Conservation (phyloP, 2,329 filamentous ascomycete genomes). For the Fusarium begoniae region DNA sequence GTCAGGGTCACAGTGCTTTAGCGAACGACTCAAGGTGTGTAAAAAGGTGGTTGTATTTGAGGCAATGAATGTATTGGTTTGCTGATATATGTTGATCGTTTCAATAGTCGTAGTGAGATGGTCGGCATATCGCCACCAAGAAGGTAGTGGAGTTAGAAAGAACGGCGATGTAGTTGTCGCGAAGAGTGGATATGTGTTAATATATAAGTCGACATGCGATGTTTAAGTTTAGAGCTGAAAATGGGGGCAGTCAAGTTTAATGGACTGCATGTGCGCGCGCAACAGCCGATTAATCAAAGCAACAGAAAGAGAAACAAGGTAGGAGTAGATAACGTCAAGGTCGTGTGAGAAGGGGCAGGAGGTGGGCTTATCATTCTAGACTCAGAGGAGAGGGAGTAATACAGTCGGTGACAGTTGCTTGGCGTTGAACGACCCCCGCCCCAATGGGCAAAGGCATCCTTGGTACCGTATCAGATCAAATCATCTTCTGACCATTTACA, state of each 20-base stretch:
- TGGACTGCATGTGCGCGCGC: not conserved
- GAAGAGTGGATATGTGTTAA: not conserved
- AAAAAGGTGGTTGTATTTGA: not conserved
- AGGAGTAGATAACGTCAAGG: slow-evolving; percentile 13
- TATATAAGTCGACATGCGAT: slow-evolving; percentile 14
- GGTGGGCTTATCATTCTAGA: slow-evolving; percentile 40
- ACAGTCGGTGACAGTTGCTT: slow-evolving; percentile 32
- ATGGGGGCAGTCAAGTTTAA: slow-evolving; percentile 1
- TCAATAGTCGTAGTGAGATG: slow-evolving; percentile 11
- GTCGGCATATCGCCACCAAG: slow-evolving; percentile 35
- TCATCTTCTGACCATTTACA: not conserved
- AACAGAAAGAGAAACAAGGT: slow-evolving; percentile 5
- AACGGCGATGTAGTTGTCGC: not conserved
- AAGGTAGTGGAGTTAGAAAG: not conserved
- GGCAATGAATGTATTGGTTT: not conserved
- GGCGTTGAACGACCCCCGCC: slow-evolving; percentile 17
- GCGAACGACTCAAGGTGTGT: not conserved
- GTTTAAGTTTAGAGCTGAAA: slow-evolving; percentile 7
- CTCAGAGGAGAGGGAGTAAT: not conserved
- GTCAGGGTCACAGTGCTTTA: slow-evolving; percentile 28
- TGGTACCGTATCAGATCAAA: slow-evolving; percentile 14
- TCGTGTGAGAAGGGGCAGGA: slow-evolving; percentile 35
- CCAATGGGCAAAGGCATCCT: slow-evolving; percentile 2
- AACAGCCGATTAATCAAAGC: not conserved
- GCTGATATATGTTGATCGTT: slow-evolving; percentile 22